Evolutionary conservation across 345 rosid genomes (phyloP).

Genomic region (Gossypium rotundifolium): DNA sequence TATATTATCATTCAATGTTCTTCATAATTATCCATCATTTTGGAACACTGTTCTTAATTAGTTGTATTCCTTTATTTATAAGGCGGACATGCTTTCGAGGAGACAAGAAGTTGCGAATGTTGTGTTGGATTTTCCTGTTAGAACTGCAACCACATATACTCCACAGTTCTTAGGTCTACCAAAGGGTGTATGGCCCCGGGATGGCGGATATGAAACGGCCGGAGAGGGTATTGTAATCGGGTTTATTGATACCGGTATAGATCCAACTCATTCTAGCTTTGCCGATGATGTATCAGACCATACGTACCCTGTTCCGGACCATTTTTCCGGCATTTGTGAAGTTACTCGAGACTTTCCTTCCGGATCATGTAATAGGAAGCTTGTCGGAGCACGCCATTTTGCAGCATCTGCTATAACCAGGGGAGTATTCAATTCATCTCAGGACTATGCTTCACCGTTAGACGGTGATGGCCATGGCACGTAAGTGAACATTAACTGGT

Average conservation of each 20-base stretch:
- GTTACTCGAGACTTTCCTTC: constrained; percentile 96
- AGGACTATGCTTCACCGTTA: constrained; percentile 89
- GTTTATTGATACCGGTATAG: constrained; percentile 88
- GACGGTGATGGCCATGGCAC: constrained; percentile 98
- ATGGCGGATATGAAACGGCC: constrained; percentile 75
- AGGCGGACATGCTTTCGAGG: constrained; percentile 70
- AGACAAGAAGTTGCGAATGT: constrained; percentile 76
- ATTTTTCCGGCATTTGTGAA: constrained; percentile 89
- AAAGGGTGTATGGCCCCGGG: constrained; percentile 72
- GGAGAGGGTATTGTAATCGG: constrained; percentile 94
- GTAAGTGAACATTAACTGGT: constrained; percentile 45
- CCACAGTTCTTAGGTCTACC: constrained; percentile 94
- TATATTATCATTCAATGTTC: constrained; percentile 17
- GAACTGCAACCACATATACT: constrained; percentile 87
- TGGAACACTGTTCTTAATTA: constrained; percentile 1
- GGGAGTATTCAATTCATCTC: constrained; percentile 80
- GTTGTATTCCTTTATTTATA: constrained; percentile 13
- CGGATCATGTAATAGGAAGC: constrained; percentile 94
- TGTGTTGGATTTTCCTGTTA: constrained; percentile 74
- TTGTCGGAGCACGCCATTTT: constrained; percentile 89
- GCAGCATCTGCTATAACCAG: constrained; percentile 96
- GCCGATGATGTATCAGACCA: constrained; percentile 51
- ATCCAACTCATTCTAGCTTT: constrained; percentile 89
- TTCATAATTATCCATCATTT: background rate
- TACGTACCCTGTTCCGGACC: constrained; percentile 70